Conservation (phyloP, 1,284 basidiomycete genomes). For the Ceratobasidium sp. region DNA sequence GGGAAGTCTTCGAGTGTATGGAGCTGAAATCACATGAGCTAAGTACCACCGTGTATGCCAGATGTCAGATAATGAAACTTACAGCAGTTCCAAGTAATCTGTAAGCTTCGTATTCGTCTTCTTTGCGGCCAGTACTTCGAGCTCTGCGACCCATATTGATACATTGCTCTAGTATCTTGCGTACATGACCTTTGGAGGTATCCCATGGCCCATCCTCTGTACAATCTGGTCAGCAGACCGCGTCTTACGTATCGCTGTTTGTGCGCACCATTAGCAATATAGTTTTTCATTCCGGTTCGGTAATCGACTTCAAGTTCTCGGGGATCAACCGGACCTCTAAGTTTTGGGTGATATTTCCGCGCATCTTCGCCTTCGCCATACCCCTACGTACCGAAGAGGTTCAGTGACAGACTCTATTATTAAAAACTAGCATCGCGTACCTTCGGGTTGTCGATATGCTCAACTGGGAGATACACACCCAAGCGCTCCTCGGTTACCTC, state of each 20-base stretch:
- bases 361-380: constrained; percentile 91
- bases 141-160: constrained; percentile 75
- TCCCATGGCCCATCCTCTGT: constrained; percentile 84
- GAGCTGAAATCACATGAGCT: constrained; percentile 61
- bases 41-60: not conserved
- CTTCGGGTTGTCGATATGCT: constrained; percentile 91
- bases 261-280: constrained; percentile 83
- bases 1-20: constrained; percentile 90
- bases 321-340: constrained; percentile 81
- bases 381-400: constrained; percentile 59
- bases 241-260: not conserved
- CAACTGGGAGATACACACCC: constrained; percentile 88
- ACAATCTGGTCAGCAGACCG: constrained; percentile 19
- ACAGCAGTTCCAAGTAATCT: constrained; percentile 80
- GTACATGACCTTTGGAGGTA: constrained; percentile 87
- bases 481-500: constrained; percentile 91
- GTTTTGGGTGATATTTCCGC: constrained; percentile 76
- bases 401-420: constrained; percentile 44
- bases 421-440: constrained; percentile 39
- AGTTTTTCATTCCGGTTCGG: constrained; percentile 94
- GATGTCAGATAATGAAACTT: constrained; percentile 51
- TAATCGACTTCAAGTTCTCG: constrained; percentile 89
- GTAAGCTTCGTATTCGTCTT: constrained; percentile 87
- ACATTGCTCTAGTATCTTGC: constrained; percentile 81
- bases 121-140: constrained; percentile 69